Percentiles rank a stretch among this genome's conserved stretches.
Conservation (phyloP, 2,329 filamentous ascomycete species). For the Sporothrix humicola region DNA sequence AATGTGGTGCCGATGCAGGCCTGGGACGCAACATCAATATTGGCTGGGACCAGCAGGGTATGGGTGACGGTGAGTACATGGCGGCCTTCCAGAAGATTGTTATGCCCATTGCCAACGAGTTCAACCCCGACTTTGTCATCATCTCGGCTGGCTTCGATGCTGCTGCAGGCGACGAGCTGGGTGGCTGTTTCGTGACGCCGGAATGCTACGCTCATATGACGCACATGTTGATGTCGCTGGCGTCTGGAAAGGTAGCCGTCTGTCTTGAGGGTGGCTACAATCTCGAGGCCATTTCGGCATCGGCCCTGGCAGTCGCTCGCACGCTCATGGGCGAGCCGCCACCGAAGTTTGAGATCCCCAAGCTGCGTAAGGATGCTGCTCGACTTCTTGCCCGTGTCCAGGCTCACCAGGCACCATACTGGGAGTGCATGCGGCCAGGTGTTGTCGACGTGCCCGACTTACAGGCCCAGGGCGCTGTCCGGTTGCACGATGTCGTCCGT, state of each 20-base stretch:
- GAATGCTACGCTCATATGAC: conserved; percentile 97
- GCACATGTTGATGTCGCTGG: conserved; percentile 96
- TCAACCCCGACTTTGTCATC: conserved; percentile 91
- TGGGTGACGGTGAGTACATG: conserved; percentile 97
- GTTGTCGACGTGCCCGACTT: conserved; percentile 61
- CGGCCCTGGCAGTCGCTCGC: conserved; percentile 85
- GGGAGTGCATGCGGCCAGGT: conserved; percentile 83
- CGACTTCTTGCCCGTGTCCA: conserved; percentile 64
- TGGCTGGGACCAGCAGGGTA: conserved; percentile 71
- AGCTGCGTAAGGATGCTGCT: conserved; percentile 63
- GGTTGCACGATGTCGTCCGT: conserved; percentile 81
- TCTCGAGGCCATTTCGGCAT: conserved; percentile 87
- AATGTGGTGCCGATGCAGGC: conserved; percentile 61
- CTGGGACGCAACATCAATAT: conserved; percentile 70
- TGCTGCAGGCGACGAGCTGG: conserved; percentile 88
- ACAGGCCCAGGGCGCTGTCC: conserved; percentile 60
- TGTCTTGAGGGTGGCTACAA: conserved; percentile 98
- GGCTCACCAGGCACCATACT: conserved; percentile 71
- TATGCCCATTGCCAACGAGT: conserved; percentile 94
- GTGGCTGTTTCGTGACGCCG: conserved; percentile 90
- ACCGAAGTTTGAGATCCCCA: conserved; percentile 61
- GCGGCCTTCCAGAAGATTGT: conserved; percentile 94
- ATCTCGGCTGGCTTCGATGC: conserved; percentile 97
- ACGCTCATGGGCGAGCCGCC: conserved; percentile 97
- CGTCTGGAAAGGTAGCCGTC: conserved; percentile 85